phyloP scores from a whole-genome alignment of 768 basidiomycete species.

The Neoboletus brunneissimus region DNA sequence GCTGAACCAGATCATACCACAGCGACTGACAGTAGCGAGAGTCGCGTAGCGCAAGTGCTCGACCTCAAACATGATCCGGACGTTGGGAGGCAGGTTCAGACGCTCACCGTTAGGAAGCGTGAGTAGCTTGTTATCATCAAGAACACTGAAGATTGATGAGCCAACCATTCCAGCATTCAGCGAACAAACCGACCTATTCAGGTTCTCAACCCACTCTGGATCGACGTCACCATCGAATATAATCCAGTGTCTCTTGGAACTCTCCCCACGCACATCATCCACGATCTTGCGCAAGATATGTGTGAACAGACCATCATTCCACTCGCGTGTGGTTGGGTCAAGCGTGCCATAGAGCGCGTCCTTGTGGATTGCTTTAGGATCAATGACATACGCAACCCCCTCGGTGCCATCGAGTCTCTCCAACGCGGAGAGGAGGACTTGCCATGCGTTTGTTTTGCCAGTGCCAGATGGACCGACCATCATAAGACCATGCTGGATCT shows the following conservation, averaged over 20 bases:
- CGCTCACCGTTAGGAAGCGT: constrained; percentile 98
- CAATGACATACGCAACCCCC: constrained; percentile 94
- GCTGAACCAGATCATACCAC: constrained; percentile 99
- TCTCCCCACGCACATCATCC: constrained; percentile 97
- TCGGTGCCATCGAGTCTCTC: constrained; percentile 90
- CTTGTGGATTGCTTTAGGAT: constrained; percentile 99
- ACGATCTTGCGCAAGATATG: constrained; percentile 97
- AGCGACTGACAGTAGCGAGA: constrained; percentile 97
- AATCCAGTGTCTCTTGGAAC: constrained; percentile 96
- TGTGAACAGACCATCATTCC: constrained; percentile 99
- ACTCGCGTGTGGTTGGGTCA: constrained; percentile 95
- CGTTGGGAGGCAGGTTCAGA: constrained; percentile 92
- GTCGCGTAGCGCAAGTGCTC: constrained; percentile 97
- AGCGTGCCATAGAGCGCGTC: constrained; percentile 96
- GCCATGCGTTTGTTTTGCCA: constrained; percentile 97
- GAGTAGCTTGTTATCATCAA: constrained; percentile 97
- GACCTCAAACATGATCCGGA: constrained; percentile 99
- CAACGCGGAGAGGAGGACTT: constrained; percentile 84
- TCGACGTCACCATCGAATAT: constrained; percentile 99
- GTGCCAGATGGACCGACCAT: constrained; percentile 98
- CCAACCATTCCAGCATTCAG: neutral
- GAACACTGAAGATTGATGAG: constrained; percentile 57
- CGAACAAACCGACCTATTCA: constrained; percentile 75
- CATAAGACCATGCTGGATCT: constrained; percentile 99
- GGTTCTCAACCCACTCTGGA: constrained; percentile 99